A percentile compares a stretch with the other conserved stretches of the same genome.
These are phyloP conservation scores for Pelagophyceae sp. DNA, from an alignment of 352 stramenopile species.

Conservation along the genomic window DNA sequence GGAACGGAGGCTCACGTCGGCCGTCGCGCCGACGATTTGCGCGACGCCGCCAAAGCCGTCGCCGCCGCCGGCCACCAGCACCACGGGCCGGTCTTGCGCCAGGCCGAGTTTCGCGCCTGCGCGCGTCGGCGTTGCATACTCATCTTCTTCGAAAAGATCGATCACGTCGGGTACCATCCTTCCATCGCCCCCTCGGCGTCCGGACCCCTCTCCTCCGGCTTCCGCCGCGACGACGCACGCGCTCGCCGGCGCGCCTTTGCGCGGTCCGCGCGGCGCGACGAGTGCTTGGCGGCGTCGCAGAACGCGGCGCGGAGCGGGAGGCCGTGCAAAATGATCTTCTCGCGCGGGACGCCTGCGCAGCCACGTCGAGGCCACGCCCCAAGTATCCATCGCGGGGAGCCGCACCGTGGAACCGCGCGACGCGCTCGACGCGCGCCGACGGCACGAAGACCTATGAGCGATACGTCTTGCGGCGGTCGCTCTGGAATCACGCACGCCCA, in stretches of 20 bases:
- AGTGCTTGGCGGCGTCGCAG: constrained; percentile 41
- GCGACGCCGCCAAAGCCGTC: constrained; percentile 50
- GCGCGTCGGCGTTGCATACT: too few relatives aligned
- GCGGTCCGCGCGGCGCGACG: constrained; percentile 20
- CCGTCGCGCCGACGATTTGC: constrained; percentile 45
- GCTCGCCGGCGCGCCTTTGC: too few relatives aligned
- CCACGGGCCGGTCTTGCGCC: constrained; percentile 25
- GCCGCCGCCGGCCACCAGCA: constrained; percentile 56
- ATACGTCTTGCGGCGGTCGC: too few relatives aligned
- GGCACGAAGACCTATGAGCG: constrained; percentile 61
- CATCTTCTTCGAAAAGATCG: too few relatives aligned
- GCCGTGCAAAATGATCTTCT: constrained; percentile 50
- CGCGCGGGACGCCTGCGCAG: constrained; percentile 39
- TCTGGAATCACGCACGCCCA: too few relatives aligned
- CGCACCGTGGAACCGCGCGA: background rate
- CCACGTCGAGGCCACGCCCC: constrained; percentile 40
- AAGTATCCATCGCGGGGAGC: constrained; percentile 27
- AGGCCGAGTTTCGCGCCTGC: constrained; percentile 41
- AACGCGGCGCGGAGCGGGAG: constrained; percentile 56
- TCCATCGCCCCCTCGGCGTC: too few relatives aligned
- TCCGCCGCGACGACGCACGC: too few relatives aligned
- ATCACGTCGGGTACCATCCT: too few relatives aligned
- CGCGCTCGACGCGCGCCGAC: constrained; percentile 20
- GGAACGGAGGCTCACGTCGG: background rate
- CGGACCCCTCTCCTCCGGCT: too few relatives aligned